A percentile compares a stretch with the other conserved stretches of the same genome.
These are phyloP conservation scores for Russula sp. DNA, from an alignment of 768 basidiomycete genomes.

Conservation along the genomic window DNA sequence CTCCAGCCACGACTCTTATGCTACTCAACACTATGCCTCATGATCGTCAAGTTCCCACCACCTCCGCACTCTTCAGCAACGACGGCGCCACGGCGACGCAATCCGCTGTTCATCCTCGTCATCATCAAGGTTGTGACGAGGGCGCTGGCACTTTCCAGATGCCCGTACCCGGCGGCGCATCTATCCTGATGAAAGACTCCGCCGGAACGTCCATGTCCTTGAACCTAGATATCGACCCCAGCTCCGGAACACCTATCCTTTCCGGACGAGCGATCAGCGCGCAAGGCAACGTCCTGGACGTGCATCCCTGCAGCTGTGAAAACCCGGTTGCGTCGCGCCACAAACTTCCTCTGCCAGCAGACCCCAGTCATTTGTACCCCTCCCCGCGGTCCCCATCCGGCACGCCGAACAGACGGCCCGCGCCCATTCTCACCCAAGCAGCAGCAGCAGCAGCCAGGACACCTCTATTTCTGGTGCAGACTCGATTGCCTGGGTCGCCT, in stretches of 20 bases:
- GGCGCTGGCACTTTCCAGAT: not conserved
- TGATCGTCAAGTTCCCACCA: not conserved
- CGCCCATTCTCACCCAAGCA: not conserved
- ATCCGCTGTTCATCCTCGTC: not conserved
- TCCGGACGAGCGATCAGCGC: constrained; percentile 10
- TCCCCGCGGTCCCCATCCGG: not conserved
- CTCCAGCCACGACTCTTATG: not conserved
- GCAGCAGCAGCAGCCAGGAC: too few relatives aligned
- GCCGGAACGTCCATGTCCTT: constrained; percentile 11
- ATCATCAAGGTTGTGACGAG: not conserved
- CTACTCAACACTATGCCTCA: constrained; percentile 3
- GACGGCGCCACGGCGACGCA: not conserved
- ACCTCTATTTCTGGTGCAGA: constrained; percentile 6
- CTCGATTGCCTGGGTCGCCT: not conserved
- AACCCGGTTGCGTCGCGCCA: not conserved
- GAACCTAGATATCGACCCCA: constrained; percentile 10
- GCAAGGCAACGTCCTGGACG: constrained; percentile 4
- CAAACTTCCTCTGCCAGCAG: not conserved
- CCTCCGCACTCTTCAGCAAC: not conserved
- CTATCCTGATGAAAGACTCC: constrained; percentile 3
- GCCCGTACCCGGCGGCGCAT: constrained; percentile 7
- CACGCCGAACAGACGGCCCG: not conserved
- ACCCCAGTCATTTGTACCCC: not conserved
- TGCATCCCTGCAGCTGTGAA: constrained; percentile 11
- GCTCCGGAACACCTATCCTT: constrained; percentile 11